phyloP scores from a whole-genome alignment of 345 rosid genomes.

The Citropsis articulata region DNA sequence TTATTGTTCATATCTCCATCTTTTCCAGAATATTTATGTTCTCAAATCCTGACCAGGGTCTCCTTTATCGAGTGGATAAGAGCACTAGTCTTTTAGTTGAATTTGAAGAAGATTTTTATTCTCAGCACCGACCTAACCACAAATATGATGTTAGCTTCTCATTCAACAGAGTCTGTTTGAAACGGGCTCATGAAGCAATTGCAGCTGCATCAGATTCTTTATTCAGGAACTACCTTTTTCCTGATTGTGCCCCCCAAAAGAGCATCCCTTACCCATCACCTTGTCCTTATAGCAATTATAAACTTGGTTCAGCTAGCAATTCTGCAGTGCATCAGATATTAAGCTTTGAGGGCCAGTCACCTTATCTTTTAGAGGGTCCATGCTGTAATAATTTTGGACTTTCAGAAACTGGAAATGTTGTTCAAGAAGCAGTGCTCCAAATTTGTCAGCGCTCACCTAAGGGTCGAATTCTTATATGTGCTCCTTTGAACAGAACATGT shows the following conservation, averaged over 20 bases:
- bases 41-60: slow-evolving; percentile 27
- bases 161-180: slow-evolving; percentile 39
- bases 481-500: slow-evolving; percentile 35
- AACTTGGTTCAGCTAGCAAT: slow-evolving; percentile 11
- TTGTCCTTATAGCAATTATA: background rate
- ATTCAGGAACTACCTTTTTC: slow-evolving; percentile 31
- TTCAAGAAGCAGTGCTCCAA: slow-evolving; percentile 26
- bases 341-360: slow-evolving; percentile 22
- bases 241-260: slow-evolving; percentile 8
- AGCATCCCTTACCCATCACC: background rate
- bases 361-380: slow-evolving; percentile 32
- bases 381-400: slow-evolving; percentile 5
- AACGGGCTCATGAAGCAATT: slow-evolving; percentile 40
- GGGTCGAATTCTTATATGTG: slow-evolving; percentile 28
- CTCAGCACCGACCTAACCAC: slow-evolving; percentile 25
- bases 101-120: slow-evolving; percentile 30
- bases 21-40: background rate
- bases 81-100: slow-evolving; percentile 27
- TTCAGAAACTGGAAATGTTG: slow-evolving; percentile 27
- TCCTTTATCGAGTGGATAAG: slow-evolving; percentile 26
- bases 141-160: slow-evolving; percentile 42
- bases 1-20: background rate
- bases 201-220: slow-evolving; percentile 26
- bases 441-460: slow-evolving; percentile 8
- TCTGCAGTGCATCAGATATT: slow-evolving; percentile 20